Conservation (phyloP, 2,329 filamentous ascomycete species). For the Didymella arachidicola region DNA sequence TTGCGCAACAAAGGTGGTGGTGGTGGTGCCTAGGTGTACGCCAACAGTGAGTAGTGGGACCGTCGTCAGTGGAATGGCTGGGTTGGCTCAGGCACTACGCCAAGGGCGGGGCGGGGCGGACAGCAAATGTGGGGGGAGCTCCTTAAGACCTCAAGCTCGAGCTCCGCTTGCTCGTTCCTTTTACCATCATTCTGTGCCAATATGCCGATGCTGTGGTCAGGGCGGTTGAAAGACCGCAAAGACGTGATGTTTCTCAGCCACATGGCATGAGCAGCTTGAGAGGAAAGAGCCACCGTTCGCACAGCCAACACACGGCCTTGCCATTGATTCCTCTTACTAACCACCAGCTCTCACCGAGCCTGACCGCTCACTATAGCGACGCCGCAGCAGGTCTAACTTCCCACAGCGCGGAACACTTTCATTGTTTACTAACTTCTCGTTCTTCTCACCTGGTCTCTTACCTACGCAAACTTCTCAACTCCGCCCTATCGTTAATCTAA, state of each 20-base stretch:
- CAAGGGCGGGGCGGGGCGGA: conserved; percentile 31
- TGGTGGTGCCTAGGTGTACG: not conserved
- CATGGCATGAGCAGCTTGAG: conserved; percentile 18
- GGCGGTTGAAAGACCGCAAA: not conserved
- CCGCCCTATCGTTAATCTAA: conserved; percentile 13
- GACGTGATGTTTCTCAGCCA: conserved; percentile 6
- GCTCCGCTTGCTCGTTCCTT: conserved; percentile 21
- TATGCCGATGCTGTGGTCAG: not conserved
- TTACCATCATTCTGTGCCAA: conserved; percentile 10
- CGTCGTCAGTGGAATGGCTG: conserved; percentile 20
- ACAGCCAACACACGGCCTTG: conserved; percentile 29
- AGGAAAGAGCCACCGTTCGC: conserved; percentile 38
- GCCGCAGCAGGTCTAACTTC: conserved; percentile 24
- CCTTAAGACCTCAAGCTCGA: not conserved
- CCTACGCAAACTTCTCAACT: conserved; percentile 13
- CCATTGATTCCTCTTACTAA: conserved; percentile 29
- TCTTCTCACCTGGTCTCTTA: conserved; percentile 10
- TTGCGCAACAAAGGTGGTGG: conserved; percentile 32
- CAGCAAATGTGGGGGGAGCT: conserved; percentile 28
- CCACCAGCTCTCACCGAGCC: conserved; percentile 31
- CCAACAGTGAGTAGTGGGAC: conserved; percentile 36
- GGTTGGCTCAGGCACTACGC: conserved; percentile 22
- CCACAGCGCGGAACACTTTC: conserved; percentile 23
- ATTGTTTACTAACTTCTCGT: conserved; percentile 36
- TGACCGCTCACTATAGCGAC: conserved; percentile 19